Percentiles rank a stretch among this genome's conserved stretches.
phyloP scores from a whole-genome alignment of 768 basidiomycete species.

The Boletellus ananiceps region DNA sequence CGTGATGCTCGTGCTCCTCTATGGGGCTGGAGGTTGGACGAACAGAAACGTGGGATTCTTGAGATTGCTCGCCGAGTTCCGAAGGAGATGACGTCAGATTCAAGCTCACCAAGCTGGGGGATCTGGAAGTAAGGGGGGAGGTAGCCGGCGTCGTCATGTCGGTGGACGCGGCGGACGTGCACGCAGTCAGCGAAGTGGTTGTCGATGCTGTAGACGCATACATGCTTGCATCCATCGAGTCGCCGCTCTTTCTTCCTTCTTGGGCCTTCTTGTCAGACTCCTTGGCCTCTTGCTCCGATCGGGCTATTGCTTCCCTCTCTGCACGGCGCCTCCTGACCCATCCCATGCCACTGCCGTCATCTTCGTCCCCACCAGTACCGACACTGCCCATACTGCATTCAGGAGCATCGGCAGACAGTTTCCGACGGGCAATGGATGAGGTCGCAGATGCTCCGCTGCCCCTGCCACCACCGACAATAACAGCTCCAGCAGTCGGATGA shows the following conservation, averaged over 20 bases:
- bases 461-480: constrained; percentile 15
- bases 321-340: constrained; percentile 71
- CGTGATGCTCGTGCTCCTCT: constrained; percentile 19
- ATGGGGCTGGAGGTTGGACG: neutral
- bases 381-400: constrained; percentile 30
- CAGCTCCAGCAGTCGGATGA: constrained; percentile 26
- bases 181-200: constrained; percentile 21
- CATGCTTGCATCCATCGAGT: constrained; percentile 22
- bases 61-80: constrained; percentile 1
- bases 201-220: constrained; percentile 21
- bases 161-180: constrained; percentile 18
- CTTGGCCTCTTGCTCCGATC: constrained; percentile 16
- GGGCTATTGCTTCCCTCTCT: constrained; percentile 45
- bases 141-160: constrained; percentile 17
- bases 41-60: neutral
- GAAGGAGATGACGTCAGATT: constrained; percentile 6
- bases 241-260: constrained; percentile 23
- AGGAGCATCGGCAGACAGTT: constrained; percentile 14
- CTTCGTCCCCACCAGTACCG: constrained; percentile 41
- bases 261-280: constrained; percentile 7
- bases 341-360: constrained; percentile 83
- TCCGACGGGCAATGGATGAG: constrained; percentile 11
- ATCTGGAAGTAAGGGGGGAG: constrained; percentile 19
- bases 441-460: constrained; percentile 12
- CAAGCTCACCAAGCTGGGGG: constrained; percentile 18